Conservation (phyloP, 2,329 filamentous ascomycete species). For the Pyricularia sp. region DNA sequence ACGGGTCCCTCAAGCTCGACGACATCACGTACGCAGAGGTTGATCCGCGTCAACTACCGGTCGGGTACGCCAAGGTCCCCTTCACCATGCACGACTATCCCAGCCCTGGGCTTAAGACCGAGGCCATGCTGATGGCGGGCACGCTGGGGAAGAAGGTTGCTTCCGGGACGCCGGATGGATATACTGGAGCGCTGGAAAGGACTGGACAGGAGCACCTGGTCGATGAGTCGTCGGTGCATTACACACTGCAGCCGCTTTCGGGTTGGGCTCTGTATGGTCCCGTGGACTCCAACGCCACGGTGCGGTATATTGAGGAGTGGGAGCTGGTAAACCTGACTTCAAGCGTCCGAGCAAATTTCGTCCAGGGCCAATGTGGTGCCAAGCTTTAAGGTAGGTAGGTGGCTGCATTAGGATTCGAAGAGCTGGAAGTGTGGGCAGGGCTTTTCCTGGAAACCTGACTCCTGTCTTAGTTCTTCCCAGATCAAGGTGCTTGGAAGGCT, state of each 20-base stretch:
- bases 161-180: constrained; percentile 13
- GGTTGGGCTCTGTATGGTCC: constrained; percentile 32
- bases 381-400: not conserved
- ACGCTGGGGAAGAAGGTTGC: constrained; percentile 19
- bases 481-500: no score
- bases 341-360: not conserved
- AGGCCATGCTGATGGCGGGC: constrained; percentile 27
- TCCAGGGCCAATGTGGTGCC: not conserved
- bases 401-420: not conserved
- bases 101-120: constrained; percentile 13
- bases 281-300: constrained; percentile 14
- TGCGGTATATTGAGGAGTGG: not conserved
- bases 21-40: constrained; percentile 18
- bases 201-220: constrained; percentile 8
- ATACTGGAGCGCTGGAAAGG: constrained; percentile 22
- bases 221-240: constrained; percentile 7
- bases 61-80: constrained; percentile 29
- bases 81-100: constrained; percentile 26
- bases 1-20: constrained; percentile 9
- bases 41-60: constrained; percentile 19
- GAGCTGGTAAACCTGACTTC: not conserved
- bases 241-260: constrained; percentile 24
- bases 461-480: no score
- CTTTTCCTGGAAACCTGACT: not conserved
- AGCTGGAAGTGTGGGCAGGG: not conserved